Evolutionary conservation across 805 yeast species (phyloP).

Genomic region (Lachancea quebecensis): DNA sequence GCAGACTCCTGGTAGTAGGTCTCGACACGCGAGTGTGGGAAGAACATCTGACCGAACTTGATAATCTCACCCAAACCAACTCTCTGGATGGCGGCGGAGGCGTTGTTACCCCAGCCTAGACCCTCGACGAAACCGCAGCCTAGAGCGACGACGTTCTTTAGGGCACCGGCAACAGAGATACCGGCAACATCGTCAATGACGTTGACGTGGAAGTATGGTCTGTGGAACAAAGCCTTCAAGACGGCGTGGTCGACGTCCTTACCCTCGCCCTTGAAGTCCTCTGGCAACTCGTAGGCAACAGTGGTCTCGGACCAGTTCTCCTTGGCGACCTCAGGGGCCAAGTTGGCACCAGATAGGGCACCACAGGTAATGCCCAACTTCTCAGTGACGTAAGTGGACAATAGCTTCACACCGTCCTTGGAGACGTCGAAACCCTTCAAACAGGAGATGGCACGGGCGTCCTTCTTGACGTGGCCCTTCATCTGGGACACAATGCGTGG

Average conservation of each 20-base stretch:
- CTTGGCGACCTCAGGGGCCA: constrained; percentile 94
- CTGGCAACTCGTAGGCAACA: constrained; percentile 77
- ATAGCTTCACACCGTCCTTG: constrained; percentile 74
- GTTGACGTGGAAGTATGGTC: constrained; percentile 96
- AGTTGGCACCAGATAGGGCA: constrained; percentile 93
- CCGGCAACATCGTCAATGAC: constrained; percentile 93
- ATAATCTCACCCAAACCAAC: constrained; percentile 89
- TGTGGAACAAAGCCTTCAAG: constrained; percentile 82
- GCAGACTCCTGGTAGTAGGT: constrained; percentile 93
- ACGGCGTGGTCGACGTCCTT: constrained; percentile 57
- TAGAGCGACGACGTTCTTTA: constrained; percentile 91
- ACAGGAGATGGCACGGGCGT: constrained; percentile 86
- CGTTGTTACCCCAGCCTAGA: constrained; percentile 98
- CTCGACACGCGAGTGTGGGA: constrained; percentile 61
- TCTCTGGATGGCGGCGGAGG: constrained; percentile 96
- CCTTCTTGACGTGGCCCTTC: constrained; percentile 63
- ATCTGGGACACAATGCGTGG: constrained; percentile 68
- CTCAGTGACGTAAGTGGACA: constrained; percentile 73
- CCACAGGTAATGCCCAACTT: constrained; percentile 87
- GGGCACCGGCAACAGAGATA: constrained; percentile 92
- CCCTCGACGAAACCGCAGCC: constrained; percentile 98
- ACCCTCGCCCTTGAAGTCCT: constrained; percentile 43
- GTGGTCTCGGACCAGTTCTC: constrained; percentile 98
- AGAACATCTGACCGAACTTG: constrained; percentile 75
- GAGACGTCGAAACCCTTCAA: constrained; percentile 90